Conservation (phyloP, 2,329 filamentous ascomycete species). For the Scedosporium minutisporum region DNA sequence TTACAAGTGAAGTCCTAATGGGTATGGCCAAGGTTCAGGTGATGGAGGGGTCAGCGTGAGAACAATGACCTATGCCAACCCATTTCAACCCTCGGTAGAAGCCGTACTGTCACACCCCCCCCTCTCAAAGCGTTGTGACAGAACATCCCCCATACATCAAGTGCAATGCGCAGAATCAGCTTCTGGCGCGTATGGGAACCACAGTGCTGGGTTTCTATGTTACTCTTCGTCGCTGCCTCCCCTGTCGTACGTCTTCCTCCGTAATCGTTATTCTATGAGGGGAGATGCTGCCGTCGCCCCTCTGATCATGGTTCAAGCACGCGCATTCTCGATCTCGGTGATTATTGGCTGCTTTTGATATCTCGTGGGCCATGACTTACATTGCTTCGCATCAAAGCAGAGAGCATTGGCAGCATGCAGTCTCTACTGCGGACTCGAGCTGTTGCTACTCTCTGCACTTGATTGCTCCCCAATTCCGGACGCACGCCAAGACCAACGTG, state of each 20-base stretch:
- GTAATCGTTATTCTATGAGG: neutral
- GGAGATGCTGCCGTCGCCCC: neutral
- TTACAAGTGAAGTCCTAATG: neutral
- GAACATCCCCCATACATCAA: neutral
- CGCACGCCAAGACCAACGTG: conserved; percentile 4
- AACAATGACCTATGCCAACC: neutral
- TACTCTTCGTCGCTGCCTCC: neutral
- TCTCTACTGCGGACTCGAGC: neutral
- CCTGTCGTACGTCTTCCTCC: neutral
- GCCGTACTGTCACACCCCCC: neutral
- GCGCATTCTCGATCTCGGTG: neutral
- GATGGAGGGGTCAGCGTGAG: neutral
- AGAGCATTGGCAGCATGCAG: neutral
- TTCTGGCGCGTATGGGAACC: neutral
- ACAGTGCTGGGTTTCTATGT: neutral
- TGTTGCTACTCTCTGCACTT: neutral
- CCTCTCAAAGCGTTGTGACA: neutral
- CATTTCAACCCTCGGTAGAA: neutral
- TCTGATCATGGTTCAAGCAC: neutral
- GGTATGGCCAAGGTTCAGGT: neutral
- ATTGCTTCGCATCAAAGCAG: neutral
- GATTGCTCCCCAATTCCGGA: neutral
- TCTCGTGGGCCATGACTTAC: conserved; percentile 1
- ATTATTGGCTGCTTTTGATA: neutral
- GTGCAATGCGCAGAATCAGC: neutral